Evolutionary conservation across 345 rosid species (phyloP).

Genomic region (Bruguiera sexangula): DNA sequence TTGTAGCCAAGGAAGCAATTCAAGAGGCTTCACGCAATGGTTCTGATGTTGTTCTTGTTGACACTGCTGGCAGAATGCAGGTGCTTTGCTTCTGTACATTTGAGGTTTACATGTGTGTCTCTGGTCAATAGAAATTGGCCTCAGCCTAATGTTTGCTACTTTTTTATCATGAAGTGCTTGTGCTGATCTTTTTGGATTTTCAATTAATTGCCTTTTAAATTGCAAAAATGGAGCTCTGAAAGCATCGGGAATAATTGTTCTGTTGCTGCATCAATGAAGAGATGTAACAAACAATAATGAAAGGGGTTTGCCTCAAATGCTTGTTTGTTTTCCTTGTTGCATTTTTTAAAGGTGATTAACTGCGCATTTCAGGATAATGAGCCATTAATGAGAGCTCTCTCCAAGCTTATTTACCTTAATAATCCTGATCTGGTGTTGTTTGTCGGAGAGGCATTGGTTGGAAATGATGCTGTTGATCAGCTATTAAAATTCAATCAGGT

Average conservation of each 20-base stretch:
- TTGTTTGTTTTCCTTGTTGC: background rate
- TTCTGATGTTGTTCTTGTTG: conserved; percentile 96
- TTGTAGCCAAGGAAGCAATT: conserved; percentile 97
- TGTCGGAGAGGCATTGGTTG: conserved; percentile 99
- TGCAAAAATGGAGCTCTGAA: too few species aligned
- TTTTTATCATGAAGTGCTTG: background rate
- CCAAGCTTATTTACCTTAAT: conserved; percentile 84
- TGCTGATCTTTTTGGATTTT: background rate
- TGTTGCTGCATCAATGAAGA: too few species aligned
- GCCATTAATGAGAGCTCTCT: conserved; percentile 96
- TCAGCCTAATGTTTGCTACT: background rate
- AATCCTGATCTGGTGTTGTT: conserved; percentile 88
- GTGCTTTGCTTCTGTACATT: conserved; percentile 20
- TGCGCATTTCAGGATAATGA: conserved; percentile 68
- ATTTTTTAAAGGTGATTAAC: background rate
- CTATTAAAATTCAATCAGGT: conserved; percentile 96
- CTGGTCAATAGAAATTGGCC: background rate
- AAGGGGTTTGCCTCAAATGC: background rate
- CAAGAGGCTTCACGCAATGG: conserved; percentile 83
- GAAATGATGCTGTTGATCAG: conserved; percentile 97
- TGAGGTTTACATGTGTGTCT: background rate
- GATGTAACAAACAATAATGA: too few species aligned
- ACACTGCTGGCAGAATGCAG: conserved; percentile 99
- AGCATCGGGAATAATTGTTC: too few species aligned
- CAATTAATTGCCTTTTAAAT: too few species aligned